Percentiles rank a stretch among this genome's conserved stretches.
phyloP scores from a whole-genome alignment of 768 basidiomycete genomes.

The Fomitopsis pulvina region DNA sequence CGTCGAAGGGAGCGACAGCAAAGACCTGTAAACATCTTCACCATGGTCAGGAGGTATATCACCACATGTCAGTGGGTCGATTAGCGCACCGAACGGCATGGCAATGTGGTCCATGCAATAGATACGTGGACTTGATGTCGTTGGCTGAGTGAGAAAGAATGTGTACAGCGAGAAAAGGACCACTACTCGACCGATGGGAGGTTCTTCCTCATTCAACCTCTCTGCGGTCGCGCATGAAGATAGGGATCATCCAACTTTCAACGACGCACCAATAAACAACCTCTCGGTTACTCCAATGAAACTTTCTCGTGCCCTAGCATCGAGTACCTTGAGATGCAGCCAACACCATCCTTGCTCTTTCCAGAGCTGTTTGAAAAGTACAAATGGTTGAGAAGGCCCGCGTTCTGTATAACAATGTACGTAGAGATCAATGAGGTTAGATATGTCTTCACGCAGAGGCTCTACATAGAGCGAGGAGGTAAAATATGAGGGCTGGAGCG shows the following conservation, averaged over 20 bases:
- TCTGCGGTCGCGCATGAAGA: slow-evolving; percentile 32
- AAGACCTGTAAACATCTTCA: slow-evolving; percentile 52
- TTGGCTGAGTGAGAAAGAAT: slow-evolving; percentile 64
- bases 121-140: slow-evolving; percentile 42
- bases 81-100: slow-evolving; percentile 49
- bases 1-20: slow-evolving; percentile 42
- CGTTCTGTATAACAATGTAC: slow-evolving; percentile 37
- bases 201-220: slow-evolving; percentile 39
- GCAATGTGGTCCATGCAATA: slow-evolving; percentile 47
- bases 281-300: slow-evolving; percentile 56
- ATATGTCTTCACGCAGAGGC: slow-evolving; percentile 58
- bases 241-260: not conserved
- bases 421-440: slow-evolving; percentile 44
- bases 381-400: slow-evolving; percentile 42
- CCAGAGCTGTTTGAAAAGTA: slow-evolving; percentile 70
- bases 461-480: slow-evolving; percentile 70
- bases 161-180: slow-evolving; percentile 68
- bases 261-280: slow-evolving; percentile 56
- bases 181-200: slow-evolving; percentile 48
- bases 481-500: slow-evolving; percentile 71
- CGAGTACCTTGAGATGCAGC: slow-evolving; percentile 71
- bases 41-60: not conserved
- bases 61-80: not conserved
- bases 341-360: slow-evolving; percentile 60
- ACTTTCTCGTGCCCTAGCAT: slow-evolving; percentile 53